Base-by-base conservation (phyloP, 495 filamentous ascomycete species). In the Immersiella caudata region DNA sequence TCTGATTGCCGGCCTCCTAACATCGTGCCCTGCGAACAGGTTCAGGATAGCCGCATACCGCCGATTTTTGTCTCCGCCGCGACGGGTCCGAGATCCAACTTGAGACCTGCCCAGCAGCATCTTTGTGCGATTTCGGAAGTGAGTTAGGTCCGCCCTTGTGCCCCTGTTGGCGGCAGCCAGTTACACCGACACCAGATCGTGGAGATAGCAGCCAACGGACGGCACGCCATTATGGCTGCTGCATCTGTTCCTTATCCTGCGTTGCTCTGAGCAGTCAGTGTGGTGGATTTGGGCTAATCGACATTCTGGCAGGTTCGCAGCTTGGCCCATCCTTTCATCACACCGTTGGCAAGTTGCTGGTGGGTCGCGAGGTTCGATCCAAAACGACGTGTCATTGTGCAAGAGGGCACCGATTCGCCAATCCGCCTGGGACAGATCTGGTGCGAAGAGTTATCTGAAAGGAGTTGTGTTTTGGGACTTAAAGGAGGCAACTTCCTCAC, bases 41-140 rank as follows among this genome's bases (percentile, higher is more conserved):
- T 81, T 81, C 77, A 73, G 81, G 81, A 74, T 81, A 78, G 74
- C 79, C 79, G 80, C 81, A 83, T 80, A 77, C 76, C 70, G 78
- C 74, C 75, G 69, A 75, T 70, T 70, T 63, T 71, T 65, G 70
- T 69, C 62, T 67, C 69, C 69, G 65, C 60, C 29, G 29, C 58
- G 50, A 65, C 64, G 64, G 67, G 35, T 56, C 70, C 67, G 68
- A 70, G 62, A 72, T 67, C 68, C 66, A 65, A 52, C 22, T 59
- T 68, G 27, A 64, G 60, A 54, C 65, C 65, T 65, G 57, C 52
- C 40, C 46, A 60, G 65, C 49, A 52, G 21, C 52, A 55, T 27
- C 46, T 65, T 65, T 67, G 62, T 66, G 60, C 67, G 55, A 55
- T 61, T 60, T 65, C 40, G 61, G 22, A 60, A 29, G 46, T 65